Evolutionary conservation across 805 yeast species (phyloP), one percentile per base, ranked within the genome.

Genomic region (Yamadazyma nakazawae): DNA sequence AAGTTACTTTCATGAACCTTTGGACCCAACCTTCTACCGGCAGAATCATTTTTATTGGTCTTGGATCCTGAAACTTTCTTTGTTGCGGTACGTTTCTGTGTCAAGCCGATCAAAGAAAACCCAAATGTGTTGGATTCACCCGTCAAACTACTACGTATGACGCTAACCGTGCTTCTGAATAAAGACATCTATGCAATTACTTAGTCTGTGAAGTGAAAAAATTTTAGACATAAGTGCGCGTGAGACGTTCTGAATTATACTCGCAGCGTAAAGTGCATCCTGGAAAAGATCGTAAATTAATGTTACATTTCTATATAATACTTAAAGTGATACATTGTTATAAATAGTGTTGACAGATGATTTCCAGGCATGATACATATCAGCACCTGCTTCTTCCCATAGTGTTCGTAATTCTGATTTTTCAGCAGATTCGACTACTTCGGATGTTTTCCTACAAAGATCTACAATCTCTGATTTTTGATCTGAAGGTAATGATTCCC

Each of bases 41-140:
- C 89, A 13, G 99, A 91, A 65, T 91, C 97, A 63, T 85, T 85
- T 81, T 86, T 91, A 55, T 86, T 87, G 14, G 97, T 87, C 68
- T 82, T 87, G n/a, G 97, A 89, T 57, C 97, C 97, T 17, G 95
- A 89, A 7, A 94, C 97, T 63, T 83, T 85, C 68, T 94, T 94
- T 13, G 97, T 89, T 24, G 99, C 96, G 17, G 82, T 82, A 77
- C 99, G 89, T 12, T 89, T 80, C 49, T 76, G 82, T 10, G 38
- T 34, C 18, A 45, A 17, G 17, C 30, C 17, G 10, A 30, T 5
- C 11, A 21, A 31, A 3, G 37, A 32, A n/a, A 26, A 5, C 14
- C 37, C 30, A 9, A 38, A 21, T 4, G 18, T 8, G 11, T 19
- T 34, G 11, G 14, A 10, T 4, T 14, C 35, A 7, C 26, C 18